Percentiles rank a stretch among this genome's conserved stretches.
Conservation (phyloP, 2,329 filamentous ascomycete species). For the Lasiodiplodia sp. region DNA sequence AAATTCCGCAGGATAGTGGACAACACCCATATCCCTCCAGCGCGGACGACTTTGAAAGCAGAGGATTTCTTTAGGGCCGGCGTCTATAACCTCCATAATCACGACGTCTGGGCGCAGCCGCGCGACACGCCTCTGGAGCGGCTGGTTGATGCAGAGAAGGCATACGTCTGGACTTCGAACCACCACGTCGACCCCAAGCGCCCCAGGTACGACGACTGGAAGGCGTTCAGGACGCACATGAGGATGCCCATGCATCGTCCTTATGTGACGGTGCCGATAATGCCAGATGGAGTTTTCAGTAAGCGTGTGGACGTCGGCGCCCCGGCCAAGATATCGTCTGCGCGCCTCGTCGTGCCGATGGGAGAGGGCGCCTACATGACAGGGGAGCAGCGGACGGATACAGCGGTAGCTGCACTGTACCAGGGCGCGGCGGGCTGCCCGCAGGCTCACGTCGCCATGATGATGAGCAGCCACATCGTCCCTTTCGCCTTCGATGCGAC, state of each 20-base stretch:
- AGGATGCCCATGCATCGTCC: no score
- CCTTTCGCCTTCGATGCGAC: not conserved
- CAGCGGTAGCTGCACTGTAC: not conserved
- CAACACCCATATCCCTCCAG: not conserved
- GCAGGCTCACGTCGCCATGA: not conserved
- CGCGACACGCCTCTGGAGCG: not conserved
- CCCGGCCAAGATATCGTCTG: not conserved
- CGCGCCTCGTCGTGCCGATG: not conserved
- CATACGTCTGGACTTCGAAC: no score
- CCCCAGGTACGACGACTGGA: constrained; percentile 10
- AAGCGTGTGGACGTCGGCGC: not conserved
- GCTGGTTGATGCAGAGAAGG: not conserved
- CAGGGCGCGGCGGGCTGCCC: not conserved
- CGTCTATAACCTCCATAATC: not conserved
- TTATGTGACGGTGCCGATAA: no score
- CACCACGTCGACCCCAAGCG: not conserved
- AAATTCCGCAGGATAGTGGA: not conserved
- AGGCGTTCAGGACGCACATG: not conserved
- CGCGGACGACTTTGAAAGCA: not conserved
- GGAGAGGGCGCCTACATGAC: not conserved
- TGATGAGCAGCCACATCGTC: not conserved
- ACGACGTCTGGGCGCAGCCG: not conserved
- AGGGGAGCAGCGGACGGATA: not conserved
- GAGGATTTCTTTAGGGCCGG: not conserved
- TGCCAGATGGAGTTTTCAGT: not conserved